A percentile compares a stretch with the other conserved stretches of the same genome.
phyloP scores from a whole-genome alignment of 768 basidiomycete species.

The Russula brevipes region DNA sequence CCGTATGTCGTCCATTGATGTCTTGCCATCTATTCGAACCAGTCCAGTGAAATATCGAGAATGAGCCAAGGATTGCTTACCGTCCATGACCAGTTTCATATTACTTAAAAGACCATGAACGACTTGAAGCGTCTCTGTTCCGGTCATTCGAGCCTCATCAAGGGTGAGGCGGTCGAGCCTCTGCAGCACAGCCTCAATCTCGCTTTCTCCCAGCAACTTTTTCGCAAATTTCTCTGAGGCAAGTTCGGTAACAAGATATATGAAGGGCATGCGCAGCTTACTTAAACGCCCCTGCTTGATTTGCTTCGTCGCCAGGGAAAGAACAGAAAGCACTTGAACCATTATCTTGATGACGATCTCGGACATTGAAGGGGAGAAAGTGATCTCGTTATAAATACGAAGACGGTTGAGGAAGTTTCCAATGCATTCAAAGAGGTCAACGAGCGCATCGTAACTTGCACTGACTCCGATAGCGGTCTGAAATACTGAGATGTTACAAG shows the following conservation, averaged over 20 bases:
- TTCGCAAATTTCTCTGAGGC: neutral
- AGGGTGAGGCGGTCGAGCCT: neutral
- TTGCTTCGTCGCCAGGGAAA: neutral
- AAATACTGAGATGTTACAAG: neutral
- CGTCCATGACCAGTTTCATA: neutral
- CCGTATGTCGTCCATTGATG: neutral
- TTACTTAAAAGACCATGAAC: neutral
- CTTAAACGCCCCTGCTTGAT: neutral
- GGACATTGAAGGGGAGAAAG: neutral
- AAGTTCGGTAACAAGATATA: neutral
- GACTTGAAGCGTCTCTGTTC: neutral
- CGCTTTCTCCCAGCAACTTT: neutral
- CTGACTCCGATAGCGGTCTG: neutral
- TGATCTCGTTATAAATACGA: neutral
- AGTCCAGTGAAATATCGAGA: neutral
- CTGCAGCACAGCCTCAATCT: neutral
- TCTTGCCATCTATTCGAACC: neutral
- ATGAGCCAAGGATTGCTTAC: neutral
- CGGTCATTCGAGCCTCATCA: neutral
- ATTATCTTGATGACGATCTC: neutral
- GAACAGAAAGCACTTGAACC: neutral
- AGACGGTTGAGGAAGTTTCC: neutral
- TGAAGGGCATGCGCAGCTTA: neutral
- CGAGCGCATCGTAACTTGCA: neutral
- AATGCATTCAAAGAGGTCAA: slow-evolving; percentile 1